Evolutionary conservation across 202 grass and related monocot genomes (phyloP).

Genomic region (Setaria viridis): DNA sequence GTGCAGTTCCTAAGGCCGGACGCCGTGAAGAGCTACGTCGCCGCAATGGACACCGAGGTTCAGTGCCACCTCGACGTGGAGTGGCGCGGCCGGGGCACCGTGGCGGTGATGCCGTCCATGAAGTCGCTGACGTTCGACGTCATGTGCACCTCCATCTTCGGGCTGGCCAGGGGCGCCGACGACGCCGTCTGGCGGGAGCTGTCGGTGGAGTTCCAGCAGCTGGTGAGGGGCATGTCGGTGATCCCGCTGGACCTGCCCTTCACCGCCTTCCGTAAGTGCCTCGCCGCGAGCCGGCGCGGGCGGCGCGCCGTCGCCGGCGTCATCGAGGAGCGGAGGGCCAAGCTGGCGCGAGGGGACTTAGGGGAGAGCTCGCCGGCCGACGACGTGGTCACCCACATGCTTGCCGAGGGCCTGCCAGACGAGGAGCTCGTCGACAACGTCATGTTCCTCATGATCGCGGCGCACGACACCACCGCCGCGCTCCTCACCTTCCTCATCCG

Average conservation of each 20-base stretch:
- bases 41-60: slow-evolving; percentile 31
- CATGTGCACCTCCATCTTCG: slow-evolving; percentile 36
- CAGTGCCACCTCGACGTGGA: neutral
- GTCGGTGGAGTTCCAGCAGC: slow-evolving; percentile 9
- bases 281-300: slow-evolving; percentile 41
- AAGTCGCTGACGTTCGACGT: slow-evolving; percentile 41
- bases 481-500: slow-evolving; percentile 58
- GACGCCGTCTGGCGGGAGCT: neutral
- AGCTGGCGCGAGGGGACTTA: neutral
- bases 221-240: slow-evolving; percentile 33
- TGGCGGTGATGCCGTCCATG: slow-evolving; percentile 35
- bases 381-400: slow-evolving; percentile 45
- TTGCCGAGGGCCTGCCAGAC: neutral
- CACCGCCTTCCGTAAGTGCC: slow-evolving; percentile 34
- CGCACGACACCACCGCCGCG: slow-evolving; percentile 31
- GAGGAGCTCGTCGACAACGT: slow-evolving; percentile 50
- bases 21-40: neutral
- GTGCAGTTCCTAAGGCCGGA: slow-evolving; percentile 23
- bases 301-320: neutral
- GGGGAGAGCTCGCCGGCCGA: slow-evolving; percentile 7
- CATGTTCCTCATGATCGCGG: slow-evolving; percentile 39
- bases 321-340: neutral
- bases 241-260: slow-evolving; percentile 47
- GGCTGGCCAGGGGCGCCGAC: neutral
- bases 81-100: neutral